Evolutionary conservation across 2,329 filamentous ascomycete genomes (phyloP).

Genomic region (Fusarium paranaense): DNA sequence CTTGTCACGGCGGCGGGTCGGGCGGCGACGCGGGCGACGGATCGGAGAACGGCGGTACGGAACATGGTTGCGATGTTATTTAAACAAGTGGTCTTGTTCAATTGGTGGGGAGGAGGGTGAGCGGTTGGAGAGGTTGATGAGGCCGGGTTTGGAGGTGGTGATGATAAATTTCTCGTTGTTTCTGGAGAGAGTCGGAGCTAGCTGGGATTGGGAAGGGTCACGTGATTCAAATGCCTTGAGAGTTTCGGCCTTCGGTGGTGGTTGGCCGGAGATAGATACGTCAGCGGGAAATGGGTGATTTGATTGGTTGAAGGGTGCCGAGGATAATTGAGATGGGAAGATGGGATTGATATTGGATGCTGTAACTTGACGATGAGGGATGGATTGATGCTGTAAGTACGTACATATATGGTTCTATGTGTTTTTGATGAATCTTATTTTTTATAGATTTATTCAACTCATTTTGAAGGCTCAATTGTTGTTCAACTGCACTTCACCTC

Average conservation of each 20-base stretch:
- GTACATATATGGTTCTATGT: background rate
- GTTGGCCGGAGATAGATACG: slow-evolving; percentile 14
- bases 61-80: slow-evolving; percentile 71
- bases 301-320: slow-evolving; percentile 28
- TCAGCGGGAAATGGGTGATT: slow-evolving; percentile 21
- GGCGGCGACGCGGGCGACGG: slow-evolving; percentile 70
- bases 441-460: background rate
- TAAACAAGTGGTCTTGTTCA: slow-evolving; percentile 20
- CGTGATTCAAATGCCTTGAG: slow-evolving; percentile 32
- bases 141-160: slow-evolving; percentile 39
- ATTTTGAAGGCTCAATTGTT: background rate
- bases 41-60: slow-evolving; percentile 86
- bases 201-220: slow-evolving; percentile 36
- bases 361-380: background rate
- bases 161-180: slow-evolving; percentile 61
- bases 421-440: background rate
- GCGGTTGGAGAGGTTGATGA: slow-evolving; percentile 18
- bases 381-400: background rate
- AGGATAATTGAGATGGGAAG: slow-evolving; percentile 17
- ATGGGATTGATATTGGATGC: background rate
- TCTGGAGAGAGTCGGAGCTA: slow-evolving; percentile 47
- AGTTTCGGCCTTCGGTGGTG: slow-evolving; percentile 1
- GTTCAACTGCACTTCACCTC: background rate
- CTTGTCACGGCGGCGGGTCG: slow-evolving; percentile 68
- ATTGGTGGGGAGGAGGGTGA: slow-evolving; percentile 13